Evolutionary conservation across 2,329 filamentous ascomycete genomes (phyloP).

Genomic region (Dothistroma septosporum): DNA sequence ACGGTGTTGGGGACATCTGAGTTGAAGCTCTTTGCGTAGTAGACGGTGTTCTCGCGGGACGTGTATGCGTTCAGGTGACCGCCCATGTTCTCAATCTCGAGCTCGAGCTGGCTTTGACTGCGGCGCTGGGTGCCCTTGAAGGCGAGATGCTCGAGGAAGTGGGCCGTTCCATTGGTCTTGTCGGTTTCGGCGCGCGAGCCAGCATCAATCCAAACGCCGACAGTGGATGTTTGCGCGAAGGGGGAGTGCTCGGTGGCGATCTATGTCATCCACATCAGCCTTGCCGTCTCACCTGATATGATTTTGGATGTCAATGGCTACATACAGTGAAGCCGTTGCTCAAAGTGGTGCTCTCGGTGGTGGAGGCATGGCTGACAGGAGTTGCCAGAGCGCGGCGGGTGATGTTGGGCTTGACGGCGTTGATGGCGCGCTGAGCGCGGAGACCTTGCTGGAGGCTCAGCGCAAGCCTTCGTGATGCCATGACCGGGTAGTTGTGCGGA

Average conservation of each 20-base stretch:
- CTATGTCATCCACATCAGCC: conserved; percentile 46
- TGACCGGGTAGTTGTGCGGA: conserved; percentile 43
- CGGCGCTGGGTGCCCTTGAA: conserved; percentile 98
- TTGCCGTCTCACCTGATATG: not conserved
- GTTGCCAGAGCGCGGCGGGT: conserved; percentile 80
- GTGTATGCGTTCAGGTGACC: conserved; percentile 99
- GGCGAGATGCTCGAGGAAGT: conserved; percentile 98
- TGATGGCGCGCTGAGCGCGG: conserved; percentile 80
- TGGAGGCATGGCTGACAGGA: conserved; percentile 67
- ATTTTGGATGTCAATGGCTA: conserved; percentile 21
- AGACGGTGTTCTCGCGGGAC: conserved; percentile 98
- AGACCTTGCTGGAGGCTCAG: conserved; percentile 88
- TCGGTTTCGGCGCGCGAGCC: conserved; percentile 96
- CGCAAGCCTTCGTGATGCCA: conserved; percentile 97
- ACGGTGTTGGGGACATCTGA: conserved; percentile 92
- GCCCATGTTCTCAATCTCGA: conserved; percentile 99
- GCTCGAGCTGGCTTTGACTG: conserved; percentile 94
- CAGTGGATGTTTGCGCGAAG: conserved; percentile 95
- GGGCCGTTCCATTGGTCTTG: conserved; percentile 97
- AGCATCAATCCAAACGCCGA: conserved; percentile 99
- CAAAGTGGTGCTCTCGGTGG: conserved; percentile 93
- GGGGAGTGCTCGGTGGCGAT: conserved; percentile 97
- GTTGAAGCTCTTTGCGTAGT: conserved; percentile 99
- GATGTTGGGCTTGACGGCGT: conserved; percentile 59
- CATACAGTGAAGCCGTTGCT: conserved; percentile 94